Evolutionary conservation across 2,329 filamentous ascomycete genomes (phyloP).

Genomic region (Ceratocystis diversiconidia): DNA sequence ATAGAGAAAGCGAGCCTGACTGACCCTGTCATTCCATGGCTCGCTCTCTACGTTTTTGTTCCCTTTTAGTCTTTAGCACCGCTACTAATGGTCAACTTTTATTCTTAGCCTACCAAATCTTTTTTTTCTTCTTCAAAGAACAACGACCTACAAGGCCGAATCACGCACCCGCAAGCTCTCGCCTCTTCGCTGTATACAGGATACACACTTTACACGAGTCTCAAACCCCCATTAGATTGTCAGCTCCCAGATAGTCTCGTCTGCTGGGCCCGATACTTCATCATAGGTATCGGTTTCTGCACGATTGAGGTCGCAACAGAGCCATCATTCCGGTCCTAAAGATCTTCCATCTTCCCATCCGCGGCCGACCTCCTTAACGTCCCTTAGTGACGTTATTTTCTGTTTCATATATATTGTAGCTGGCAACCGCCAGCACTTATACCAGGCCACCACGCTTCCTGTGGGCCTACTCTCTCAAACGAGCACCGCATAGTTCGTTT

Average conservation of each 20-base stretch:
- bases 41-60: background rate
- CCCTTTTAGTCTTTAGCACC: constrained; percentile 2
- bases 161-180: background rate
- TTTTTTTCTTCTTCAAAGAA: background rate
- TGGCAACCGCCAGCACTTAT: constrained; percentile 73
- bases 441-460: constrained; percentile 39
- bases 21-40: background rate
- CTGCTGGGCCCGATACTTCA: constrained; percentile 74
- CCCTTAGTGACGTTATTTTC: constrained; percentile 46
- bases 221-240: background rate
- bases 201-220: background rate
- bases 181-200: background rate
- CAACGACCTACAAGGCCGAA: background rate
- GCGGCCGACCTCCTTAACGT: constrained; percentile 86
- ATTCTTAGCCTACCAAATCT: background rate
- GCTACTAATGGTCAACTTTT: constrained; percentile 2
- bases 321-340: constrained; percentile 80
- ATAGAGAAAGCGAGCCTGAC: background rate
- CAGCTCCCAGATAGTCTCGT: constrained; percentile 25
- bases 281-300: constrained; percentile 69
- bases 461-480: constrained; percentile 97
- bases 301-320: constrained; percentile 48
- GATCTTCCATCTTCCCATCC: constrained; percentile 69
- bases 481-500: constrained; percentile 91
- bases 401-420: constrained; percentile 41